Evolutionary conservation across 495 filamentous ascomycete genomes (phyloP).

Genomic region (Pyrenula massariospora): DNA sequence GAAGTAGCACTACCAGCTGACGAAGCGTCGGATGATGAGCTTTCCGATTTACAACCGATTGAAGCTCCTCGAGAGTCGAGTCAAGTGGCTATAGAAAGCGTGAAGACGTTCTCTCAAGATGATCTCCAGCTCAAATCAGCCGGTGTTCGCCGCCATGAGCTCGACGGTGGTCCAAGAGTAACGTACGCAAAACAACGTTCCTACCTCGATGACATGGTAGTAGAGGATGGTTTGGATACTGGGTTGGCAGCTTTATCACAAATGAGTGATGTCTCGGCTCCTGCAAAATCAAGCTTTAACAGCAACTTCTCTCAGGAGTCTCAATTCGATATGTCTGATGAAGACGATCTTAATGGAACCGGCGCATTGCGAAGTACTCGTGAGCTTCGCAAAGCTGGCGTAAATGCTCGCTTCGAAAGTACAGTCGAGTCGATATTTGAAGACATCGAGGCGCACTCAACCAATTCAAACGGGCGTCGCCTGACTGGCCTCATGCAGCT

Average conservation of each 20-base stretch:
- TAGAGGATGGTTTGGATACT: not conserved
- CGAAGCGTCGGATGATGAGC: not conserved
- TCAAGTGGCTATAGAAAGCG: not conserved
- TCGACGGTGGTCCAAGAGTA: conserved; percentile 15
- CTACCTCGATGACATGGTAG: conserved; percentile 35
- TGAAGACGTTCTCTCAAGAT: not conserved
- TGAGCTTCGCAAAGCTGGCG: conserved; percentile 77
- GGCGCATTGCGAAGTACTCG: conserved; percentile 71
- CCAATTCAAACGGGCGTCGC: conserved; percentile 34
- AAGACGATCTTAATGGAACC: conserved; percentile 39
- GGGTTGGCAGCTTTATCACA: not conserved
- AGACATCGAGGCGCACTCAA: conserved; percentile 55
- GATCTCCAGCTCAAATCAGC: not conserved
- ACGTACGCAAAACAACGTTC: conserved; percentile 56
- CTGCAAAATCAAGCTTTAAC: not conserved
- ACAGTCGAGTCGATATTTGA: conserved; percentile 76
- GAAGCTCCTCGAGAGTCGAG: not conserved
- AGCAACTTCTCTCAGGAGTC: not conserved
- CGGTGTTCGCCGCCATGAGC: not conserved
- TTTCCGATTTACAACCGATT: not conserved
- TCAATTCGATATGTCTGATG: conserved; percentile 20
- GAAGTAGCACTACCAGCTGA: not conserved
- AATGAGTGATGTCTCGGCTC: not conserved
- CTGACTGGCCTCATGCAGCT: conserved; percentile 51
- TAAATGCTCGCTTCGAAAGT: conserved; percentile 68